These are phyloP conservation scores for Hypoxylon sp. DNA, from an alignment of 2,329 filamentous ascomycete genomes.

Conservation along the genomic window DNA sequence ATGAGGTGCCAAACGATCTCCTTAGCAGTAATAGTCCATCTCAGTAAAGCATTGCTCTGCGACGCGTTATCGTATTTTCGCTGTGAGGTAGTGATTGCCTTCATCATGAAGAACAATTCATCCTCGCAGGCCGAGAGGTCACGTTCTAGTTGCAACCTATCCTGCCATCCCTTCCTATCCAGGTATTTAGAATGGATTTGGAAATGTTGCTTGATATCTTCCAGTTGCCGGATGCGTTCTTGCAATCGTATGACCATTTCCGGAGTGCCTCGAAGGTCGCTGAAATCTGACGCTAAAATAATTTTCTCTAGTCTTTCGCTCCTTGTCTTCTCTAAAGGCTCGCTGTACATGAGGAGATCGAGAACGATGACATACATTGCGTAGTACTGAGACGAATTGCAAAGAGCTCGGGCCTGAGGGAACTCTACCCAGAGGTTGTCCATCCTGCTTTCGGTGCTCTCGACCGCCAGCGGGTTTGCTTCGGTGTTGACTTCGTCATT, in stretches of 20 bases:
- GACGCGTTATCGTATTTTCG: constrained; percentile 81
- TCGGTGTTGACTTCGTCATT: constrained; percentile 89
- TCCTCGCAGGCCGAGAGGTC: constrained; percentile 93
- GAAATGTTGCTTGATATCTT: constrained; percentile 97
- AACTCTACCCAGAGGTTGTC: constrained; percentile 98
- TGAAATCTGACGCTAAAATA: constrained; percentile 98
- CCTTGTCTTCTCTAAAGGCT: constrained; percentile 96
- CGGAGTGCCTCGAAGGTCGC: constrained; percentile 91
- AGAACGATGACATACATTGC: constrained; percentile 98
- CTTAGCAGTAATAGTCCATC: constrained; percentile 93
- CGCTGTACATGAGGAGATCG: constrained; percentile 94
- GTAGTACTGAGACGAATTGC: constrained; percentile 97
- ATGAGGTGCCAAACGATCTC: constrained; percentile 99
- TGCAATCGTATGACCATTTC: constrained; percentile 93
- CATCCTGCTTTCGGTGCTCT: constrained; percentile 81
- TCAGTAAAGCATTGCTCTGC: constrained; percentile 82
- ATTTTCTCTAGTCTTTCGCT: constrained; percentile 97
- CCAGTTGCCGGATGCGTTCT: constrained; percentile 90
- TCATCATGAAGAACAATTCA: constrained; percentile 99
- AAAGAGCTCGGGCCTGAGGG: constrained; percentile 91
- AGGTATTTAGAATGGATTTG: constrained; percentile 90
- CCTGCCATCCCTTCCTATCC: constrained; percentile 91
- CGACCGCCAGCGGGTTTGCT: constrained; percentile 63
- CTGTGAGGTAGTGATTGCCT: constrained; percentile 97
- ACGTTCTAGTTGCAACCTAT: constrained; percentile 87